Conservation (phyloP, 106 monocot species). For the Hemerocallis citrina region DNA sequence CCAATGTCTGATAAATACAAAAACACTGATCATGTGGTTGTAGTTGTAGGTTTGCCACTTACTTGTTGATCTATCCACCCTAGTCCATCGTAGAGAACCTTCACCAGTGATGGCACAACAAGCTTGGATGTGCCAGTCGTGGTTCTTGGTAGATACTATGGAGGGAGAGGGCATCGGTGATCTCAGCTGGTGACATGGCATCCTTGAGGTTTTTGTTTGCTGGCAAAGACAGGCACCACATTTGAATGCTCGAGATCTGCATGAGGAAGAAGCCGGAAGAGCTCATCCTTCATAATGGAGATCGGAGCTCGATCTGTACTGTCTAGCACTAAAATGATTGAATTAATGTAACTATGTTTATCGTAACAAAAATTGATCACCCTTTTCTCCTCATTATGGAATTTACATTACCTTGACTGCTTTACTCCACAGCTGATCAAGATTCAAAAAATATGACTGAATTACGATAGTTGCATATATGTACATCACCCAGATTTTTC, state of each 20-base stretch:
- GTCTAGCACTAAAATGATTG: constrained; percentile 77
- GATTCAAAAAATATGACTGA: no score
- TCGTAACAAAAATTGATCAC: no score
- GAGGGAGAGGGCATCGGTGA: constrained; percentile 80
- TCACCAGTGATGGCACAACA: constrained; percentile 76
- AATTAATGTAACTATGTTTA: no score
- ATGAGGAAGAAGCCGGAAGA: constrained; percentile 70
- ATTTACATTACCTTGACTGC: no score
- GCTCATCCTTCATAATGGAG: constrained; percentile 79
- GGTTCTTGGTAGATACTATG: constrained; percentile 92
- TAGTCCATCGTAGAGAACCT: constrained; percentile 75
- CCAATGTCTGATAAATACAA: no score
- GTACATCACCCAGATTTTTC: no score
- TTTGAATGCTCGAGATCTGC: constrained; percentile 55
- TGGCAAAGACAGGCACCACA: constrained; percentile 81
- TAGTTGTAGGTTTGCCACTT: neutral
- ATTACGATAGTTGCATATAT: no score
- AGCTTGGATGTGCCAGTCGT: constrained; percentile 95
- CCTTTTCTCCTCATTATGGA: no score
- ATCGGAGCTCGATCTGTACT: constrained; percentile 79
- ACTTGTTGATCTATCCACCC: constrained; percentile 86
- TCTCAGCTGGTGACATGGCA: constrained; percentile 88
- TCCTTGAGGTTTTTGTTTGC: constrained; percentile 96
- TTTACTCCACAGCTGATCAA: no score
- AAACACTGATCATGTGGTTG: no score